A percentile compares a stretch with the other conserved stretches of the same genome.
These are phyloP conservation scores for Durio zibethinus DNA, from an alignment of 345 rosid genomes.

Conservation along the genomic window DNA sequence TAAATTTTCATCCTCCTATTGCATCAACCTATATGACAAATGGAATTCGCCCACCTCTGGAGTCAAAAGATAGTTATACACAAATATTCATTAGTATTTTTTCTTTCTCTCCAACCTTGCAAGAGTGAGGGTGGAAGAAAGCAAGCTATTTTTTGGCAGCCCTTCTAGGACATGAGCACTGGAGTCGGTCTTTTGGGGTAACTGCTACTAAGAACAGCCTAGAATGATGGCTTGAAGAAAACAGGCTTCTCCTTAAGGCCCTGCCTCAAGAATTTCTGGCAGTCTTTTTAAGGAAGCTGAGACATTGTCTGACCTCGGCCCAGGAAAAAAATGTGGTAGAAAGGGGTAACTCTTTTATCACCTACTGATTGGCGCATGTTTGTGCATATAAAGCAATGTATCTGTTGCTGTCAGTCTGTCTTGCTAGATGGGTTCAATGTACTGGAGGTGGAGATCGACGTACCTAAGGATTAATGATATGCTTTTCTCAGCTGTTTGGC, in stretches of 20 bases:
- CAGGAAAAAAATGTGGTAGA: not conserved
- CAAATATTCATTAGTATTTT: not conserved
- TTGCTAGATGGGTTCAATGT: not conserved
- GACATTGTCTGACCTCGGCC: not conserved
- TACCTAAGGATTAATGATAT: not conserved
- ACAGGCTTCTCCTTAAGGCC: not conserved
- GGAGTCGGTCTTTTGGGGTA: not conserved
- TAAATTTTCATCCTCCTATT: not conserved
- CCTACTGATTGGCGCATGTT: not conserved
- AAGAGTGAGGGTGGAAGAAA: not conserved
- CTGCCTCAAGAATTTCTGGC: not conserved
- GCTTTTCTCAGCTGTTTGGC: constrained; percentile 16
- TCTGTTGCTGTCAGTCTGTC: not conserved
- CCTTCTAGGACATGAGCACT: not conserved
- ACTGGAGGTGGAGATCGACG: not conserved
- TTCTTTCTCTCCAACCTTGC: not conserved
- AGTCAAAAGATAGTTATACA: not conserved
- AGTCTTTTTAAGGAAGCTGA: not conserved
- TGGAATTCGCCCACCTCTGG: not conserved
- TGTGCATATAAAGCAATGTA: not conserved
- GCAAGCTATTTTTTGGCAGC: not conserved
- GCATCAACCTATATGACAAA: not conserved
- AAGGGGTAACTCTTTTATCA: not conserved
- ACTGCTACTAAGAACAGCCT: not conserved
- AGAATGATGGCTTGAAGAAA: not conserved